These are phyloP conservation scores for Erodium texanum DNA, from an alignment of 441 rosid genomes.

Conservation along the genomic window DNA sequence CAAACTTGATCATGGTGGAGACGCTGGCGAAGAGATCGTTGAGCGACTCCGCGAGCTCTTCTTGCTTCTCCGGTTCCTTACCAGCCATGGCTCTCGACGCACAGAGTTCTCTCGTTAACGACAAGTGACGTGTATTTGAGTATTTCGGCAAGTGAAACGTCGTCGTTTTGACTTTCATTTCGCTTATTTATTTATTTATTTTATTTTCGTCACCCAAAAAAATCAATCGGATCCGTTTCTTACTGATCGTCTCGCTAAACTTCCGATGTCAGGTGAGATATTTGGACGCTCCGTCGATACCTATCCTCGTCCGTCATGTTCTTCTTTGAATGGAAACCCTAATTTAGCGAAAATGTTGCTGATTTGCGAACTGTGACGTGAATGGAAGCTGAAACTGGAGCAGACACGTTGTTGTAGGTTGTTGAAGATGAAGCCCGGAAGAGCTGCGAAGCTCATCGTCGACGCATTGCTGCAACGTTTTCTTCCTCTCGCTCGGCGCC, in stretches of 20 bases:
- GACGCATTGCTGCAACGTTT: constrained; percentile 95
- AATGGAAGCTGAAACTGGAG: not conserved
- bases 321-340: not conserved
- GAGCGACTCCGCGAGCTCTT: constrained; percentile 51
- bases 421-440: constrained; percentile 61
- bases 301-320: not conserved
- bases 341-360: not conserved
- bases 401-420: not conserved
- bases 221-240: not conserved
- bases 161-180: not conserved
- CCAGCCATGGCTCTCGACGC: too few species aligned
- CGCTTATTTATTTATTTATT: not conserved
- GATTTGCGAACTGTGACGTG: not conserved
- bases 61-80: too few species aligned
- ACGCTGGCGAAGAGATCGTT: constrained; percentile 52
- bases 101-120: too few species aligned
- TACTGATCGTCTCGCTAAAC: too few species aligned
- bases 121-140: too few species aligned
- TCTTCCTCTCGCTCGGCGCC: constrained; percentile 95
- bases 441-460: constrained; percentile 91
- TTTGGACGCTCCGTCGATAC: not conserved
- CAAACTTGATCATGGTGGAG: constrained; percentile 66
- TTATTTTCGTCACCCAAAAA: not conserved
- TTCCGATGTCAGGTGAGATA: too few species aligned
- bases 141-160: not conserved